Percentiles rank a stretch among this genome's conserved stretches.
These are phyloP conservation scores for Sicyos baderoa DNA, from an alignment of 306 rosid species.

Conservation along the genomic window DNA sequence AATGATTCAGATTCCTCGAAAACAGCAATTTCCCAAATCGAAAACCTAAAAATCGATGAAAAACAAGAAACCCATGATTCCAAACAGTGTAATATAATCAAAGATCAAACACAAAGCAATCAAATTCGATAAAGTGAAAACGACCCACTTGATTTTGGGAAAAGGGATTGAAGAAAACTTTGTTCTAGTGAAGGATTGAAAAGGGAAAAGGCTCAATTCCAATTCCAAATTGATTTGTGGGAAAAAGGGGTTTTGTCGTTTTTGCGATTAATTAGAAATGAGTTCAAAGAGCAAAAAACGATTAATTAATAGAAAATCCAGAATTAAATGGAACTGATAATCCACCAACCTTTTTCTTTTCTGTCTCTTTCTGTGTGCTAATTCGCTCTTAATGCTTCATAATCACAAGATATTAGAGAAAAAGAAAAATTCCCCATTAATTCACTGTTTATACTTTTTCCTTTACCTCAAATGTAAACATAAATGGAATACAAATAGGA, in stretches of 20 bases:
- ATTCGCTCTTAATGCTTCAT: no score
- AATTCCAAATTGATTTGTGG: background rate
- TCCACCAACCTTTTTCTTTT: no score
- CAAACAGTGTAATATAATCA: background rate
- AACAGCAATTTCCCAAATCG: constrained; percentile 6
- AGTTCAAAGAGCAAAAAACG: background rate
- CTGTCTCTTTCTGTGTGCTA: no score
- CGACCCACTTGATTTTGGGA: background rate
- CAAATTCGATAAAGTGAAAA: constrained; percentile 9
- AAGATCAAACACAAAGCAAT: constrained; percentile 9
- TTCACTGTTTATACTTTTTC: no score
- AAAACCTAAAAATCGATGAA: constrained; percentile 1
- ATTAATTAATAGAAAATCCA: no score
- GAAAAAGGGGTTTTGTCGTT: background rate
- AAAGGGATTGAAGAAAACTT: background rate
- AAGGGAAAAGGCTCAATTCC: background rate
- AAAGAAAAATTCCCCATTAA: no score
- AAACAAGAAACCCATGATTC: constrained; percentile 9
- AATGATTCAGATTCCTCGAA: constrained; percentile 10
- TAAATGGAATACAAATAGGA: no score
- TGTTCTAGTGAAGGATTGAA: background rate
- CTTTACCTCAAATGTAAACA: no score
- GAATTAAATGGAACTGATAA: no score
- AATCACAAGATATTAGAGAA: no score
- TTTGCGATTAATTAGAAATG: no score